phyloP scores from a whole-genome alignment of 164 flowering plant genomes.

The Hamamelis virginiana region DNA sequence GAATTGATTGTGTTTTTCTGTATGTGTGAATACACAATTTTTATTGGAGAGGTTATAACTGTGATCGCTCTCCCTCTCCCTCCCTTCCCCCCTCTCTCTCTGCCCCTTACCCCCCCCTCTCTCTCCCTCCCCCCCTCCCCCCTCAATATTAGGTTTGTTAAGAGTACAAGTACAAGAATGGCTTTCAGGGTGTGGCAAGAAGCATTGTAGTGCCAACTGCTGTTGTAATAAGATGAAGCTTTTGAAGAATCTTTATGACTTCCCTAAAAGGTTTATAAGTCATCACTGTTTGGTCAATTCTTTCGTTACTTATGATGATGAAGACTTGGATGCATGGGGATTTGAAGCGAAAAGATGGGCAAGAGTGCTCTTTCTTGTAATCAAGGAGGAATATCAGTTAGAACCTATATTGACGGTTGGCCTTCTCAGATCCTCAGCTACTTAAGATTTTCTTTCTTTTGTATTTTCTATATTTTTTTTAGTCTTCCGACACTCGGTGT shows the following conservation, averaged over 20 bases:
- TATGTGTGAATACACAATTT: background rate
- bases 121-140: background rate
- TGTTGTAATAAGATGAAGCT: conserved; percentile 20
- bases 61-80: background rate
- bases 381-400: conserved; percentile 49
- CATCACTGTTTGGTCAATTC: conserved; percentile 18
- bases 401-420: conserved; percentile 54
- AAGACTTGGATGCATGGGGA: conserved; percentile 71
- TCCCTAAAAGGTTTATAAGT: conserved; percentile 47
- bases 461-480: background rate
- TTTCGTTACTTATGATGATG: conserved; percentile 61
- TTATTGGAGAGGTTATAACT: background rate
- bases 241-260: conserved; percentile 45
- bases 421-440: background rate
- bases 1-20: background rate
- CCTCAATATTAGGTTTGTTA: conserved; percentile 50
- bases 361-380: conserved; percentile 64
- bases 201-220: conserved; percentile 18
- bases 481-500: background rate
- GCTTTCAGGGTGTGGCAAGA: conserved; percentile 43
- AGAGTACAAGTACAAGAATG: conserved; percentile 53
- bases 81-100: background rate
- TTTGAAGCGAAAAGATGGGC: conserved; percentile 78
- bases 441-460: background rate
- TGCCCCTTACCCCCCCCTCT: background rate